Conservation (phyloP, 768 basidiomycete genomes). For the Termitomyces eurrhizus region DNA sequence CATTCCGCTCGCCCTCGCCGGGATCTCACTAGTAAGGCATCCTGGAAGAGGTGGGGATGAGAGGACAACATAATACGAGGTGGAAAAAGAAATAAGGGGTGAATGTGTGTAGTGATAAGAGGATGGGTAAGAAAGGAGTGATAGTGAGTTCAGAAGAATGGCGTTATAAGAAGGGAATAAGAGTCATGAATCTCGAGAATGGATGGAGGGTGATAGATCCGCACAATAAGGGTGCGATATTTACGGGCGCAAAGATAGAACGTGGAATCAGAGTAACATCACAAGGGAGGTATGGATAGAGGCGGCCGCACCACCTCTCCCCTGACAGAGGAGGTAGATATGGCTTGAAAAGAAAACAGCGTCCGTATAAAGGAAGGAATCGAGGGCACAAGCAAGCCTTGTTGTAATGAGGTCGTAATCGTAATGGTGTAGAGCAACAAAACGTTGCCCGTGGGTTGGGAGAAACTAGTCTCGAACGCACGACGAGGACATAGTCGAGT, state of each 20-base stretch:
- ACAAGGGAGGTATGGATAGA: slow-evolving; percentile 18
- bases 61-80: slow-evolving; percentile 58
- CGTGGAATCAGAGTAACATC: slow-evolving; percentile 16
- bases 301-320: slow-evolving; percentile 16
- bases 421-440: slow-evolving; percentile 19
- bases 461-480: not conserved
- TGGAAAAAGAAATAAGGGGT: slow-evolving; percentile 8
- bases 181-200: slow-evolving; percentile 20
- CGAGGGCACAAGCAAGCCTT: slow-evolving; percentile 26
- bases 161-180: slow-evolving; percentile 4
- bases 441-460: slow-evolving; percentile 15
- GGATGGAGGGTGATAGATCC: slow-evolving; percentile 10
- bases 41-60: slow-evolving; percentile 52
- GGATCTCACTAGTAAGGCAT: slow-evolving; percentile 22
- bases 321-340: slow-evolving; percentile 13
- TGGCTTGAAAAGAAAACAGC: slow-evolving; percentile 65
- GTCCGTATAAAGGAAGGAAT: slow-evolving; percentile 59
- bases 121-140: slow-evolving; percentile 13
- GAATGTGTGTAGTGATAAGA: slow-evolving; percentile 14
- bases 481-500: slow-evolving; percentile 9
- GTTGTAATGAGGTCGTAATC: slow-evolving; percentile 21
- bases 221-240: slow-evolving; percentile 14
- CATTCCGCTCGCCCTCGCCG: slow-evolving; percentile 55
- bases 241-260: slow-evolving; percentile 29
- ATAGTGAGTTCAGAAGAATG: slow-evolving; percentile 10